phyloP scores from a whole-genome alignment of 257 asterid species.

The Coffea eugenioides region DNA sequence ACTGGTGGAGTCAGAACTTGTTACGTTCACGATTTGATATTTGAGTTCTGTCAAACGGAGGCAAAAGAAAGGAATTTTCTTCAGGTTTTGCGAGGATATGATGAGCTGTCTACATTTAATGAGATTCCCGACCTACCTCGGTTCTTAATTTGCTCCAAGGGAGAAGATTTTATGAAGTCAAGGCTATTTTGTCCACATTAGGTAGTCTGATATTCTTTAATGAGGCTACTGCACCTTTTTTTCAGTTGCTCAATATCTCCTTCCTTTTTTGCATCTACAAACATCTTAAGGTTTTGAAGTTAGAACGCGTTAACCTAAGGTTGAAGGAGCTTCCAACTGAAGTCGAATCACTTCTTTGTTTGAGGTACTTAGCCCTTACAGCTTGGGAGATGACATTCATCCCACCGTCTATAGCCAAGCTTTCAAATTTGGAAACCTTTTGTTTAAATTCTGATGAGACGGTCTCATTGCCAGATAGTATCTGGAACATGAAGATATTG shows the following conservation, averaged over 20 bases:
- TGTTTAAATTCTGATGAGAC: background rate
- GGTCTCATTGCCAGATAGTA: background rate
- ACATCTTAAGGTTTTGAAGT: background rate
- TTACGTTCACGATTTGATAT: background rate
- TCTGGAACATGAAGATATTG: background rate
- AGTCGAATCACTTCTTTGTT: background rate
- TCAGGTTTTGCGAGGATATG: background rate
- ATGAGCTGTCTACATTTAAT: background rate
- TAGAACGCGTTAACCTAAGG: background rate
- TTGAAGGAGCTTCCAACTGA: background rate
- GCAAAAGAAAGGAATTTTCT: background rate
- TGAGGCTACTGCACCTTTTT: too few species aligned
- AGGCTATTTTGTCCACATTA: too few species aligned
- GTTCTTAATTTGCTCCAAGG: background rate
- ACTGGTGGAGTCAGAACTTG: background rate
- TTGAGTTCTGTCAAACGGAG: background rate
- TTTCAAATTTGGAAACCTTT: background rate
- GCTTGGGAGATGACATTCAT: too few species aligned
- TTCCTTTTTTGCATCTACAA: background rate
- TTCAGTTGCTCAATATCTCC: too few species aligned
- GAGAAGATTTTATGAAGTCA: too few species aligned
- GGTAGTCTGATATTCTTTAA: background rate
- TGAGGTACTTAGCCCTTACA: background rate
- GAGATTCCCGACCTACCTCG: background rate
- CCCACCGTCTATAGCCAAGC: background rate